Percentiles rank a stretch among this genome's conserved stretches.
Conservation (phyloP, 2,329 filamentous ascomycete species). For the Penicillium expansum region DNA sequence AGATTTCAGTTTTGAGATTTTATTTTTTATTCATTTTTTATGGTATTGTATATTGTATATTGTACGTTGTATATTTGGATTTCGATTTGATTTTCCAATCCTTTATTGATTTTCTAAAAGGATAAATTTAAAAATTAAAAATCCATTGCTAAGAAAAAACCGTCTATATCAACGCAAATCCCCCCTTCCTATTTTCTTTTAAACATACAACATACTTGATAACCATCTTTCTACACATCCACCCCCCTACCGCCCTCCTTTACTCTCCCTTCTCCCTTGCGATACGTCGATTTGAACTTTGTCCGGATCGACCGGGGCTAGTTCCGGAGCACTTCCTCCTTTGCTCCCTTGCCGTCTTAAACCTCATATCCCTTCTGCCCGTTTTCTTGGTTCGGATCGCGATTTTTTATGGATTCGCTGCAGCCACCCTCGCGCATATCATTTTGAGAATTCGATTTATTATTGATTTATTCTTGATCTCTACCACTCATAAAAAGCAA, state of each 20-base stretch:
- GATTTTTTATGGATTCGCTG: slow-evolving; percentile 26
- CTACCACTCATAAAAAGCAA: slow-evolving; percentile 25
- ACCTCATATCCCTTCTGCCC: slow-evolving; percentile 27
- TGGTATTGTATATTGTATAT: no score
- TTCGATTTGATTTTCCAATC: neutral
- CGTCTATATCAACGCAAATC: slow-evolving; percentile 35
- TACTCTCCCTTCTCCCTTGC: slow-evolving; percentile 36
- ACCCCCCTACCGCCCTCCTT: slow-evolving; percentile 21
- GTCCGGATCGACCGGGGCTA: slow-evolving; percentile 27
- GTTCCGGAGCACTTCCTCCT: slow-evolving; percentile 29
- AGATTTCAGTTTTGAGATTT: no score
- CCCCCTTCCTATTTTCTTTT: slow-evolving; percentile 11
- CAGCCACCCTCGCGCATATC: slow-evolving; percentile 28
- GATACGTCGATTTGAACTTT: slow-evolving; percentile 27
- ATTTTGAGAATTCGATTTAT: slow-evolving; percentile 12
- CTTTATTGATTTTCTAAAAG: slow-evolving; percentile 5
- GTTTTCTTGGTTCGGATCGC: slow-evolving; percentile 26
- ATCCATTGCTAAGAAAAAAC: slow-evolving; percentile 12
- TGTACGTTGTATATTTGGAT: slow-evolving; percentile 11
- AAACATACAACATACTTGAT: slow-evolving; percentile 22
- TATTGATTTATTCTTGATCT: slow-evolving; percentile 1
- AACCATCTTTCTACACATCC: slow-evolving; percentile 10
- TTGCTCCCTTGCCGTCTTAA: slow-evolving; percentile 25
- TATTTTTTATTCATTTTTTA: no score
- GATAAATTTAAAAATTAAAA: slow-evolving; percentile 3